Percentiles rank a stretch among this genome's conserved stretches.
Conservation (phyloP, 306 rosid species). For the Hippophae rhamnoides region DNA sequence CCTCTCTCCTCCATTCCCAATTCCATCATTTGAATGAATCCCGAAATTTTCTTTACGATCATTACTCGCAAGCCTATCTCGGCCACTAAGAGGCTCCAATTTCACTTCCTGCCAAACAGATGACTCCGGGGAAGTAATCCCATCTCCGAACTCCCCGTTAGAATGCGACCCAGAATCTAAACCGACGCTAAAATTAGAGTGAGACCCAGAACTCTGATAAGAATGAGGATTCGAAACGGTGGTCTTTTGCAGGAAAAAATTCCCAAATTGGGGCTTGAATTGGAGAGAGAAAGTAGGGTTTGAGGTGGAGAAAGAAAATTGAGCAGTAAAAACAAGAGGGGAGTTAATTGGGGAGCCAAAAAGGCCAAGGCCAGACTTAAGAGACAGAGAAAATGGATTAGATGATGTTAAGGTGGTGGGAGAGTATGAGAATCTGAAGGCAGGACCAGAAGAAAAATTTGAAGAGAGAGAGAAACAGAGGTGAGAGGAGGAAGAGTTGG, state of each 20-base stretch:
- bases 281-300: constrained; percentile 63
- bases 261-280: constrained; percentile 64
- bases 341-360: constrained; percentile 65
- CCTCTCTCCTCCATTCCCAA: constrained; percentile 22
- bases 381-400: constrained; percentile 54
- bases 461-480: constrained; percentile 62
- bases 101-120: constrained; percentile 64
- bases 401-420: constrained; percentile 31
- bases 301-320: constrained; percentile 43
- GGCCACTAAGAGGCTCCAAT: constrained; percentile 41
- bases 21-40: constrained; percentile 12
- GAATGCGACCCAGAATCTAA: constrained; percentile 16
- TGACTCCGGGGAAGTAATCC: constrained; percentile 28
- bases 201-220: constrained; percentile 21
- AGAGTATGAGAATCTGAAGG: constrained; percentile 41
- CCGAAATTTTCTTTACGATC: constrained; percentile 10
- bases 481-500: constrained; percentile 32
- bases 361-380: constrained; percentile 75
- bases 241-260: constrained; percentile 52
- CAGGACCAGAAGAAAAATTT: constrained; percentile 49
- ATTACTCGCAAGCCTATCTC: constrained; percentile 9
- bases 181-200: constrained; percentile 5
- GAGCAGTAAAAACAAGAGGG: constrained; percentile 67
- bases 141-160: constrained; percentile 21
- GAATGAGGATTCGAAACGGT: constrained; percentile 32